Evolutionary conservation across 106 monocot species (phyloP).

Genomic region (Agapanthus africanus): DNA sequence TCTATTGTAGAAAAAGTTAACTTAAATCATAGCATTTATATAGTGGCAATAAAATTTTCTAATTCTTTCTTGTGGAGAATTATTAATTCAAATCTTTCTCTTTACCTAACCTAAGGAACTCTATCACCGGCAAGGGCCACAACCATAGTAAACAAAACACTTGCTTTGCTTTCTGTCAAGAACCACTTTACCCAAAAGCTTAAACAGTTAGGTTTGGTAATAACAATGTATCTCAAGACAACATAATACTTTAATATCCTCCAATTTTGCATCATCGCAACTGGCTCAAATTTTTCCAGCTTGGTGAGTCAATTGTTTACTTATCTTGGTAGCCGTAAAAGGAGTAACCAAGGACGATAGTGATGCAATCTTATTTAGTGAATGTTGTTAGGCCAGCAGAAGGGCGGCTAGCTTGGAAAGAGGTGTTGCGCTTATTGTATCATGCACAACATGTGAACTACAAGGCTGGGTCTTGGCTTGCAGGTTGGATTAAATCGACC

Average conservation of each 20-base stretch:
- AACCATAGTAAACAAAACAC: slow-evolving; percentile 66
- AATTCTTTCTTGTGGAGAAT: too few relatives aligned
- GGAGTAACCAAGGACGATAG: slow-evolving; percentile 51
- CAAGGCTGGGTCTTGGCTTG: slow-evolving; percentile 47
- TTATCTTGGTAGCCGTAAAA: slow-evolving; percentile 82
- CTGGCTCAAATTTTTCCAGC: slow-evolving; percentile 24
- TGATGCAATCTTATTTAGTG: slow-evolving; percentile 65
- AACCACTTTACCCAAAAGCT: too few relatives aligned
- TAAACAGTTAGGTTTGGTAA: too few relatives aligned
- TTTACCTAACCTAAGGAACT: slow-evolving; percentile 65
- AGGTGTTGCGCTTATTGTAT: slow-evolving; percentile 51
- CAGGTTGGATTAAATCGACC: slow-evolving; percentile 47
- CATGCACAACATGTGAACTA: slow-evolving; percentile 67
- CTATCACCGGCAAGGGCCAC: slow-evolving; percentile 72
- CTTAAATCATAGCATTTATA: too few relatives aligned
- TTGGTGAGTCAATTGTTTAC: slow-evolving; percentile 16
- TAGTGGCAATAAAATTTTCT: too few relatives aligned
- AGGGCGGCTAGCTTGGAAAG: slow-evolving; percentile 72
- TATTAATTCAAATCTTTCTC: too few relatives aligned
- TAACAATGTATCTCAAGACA: too few relatives aligned
- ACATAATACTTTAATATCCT: too few relatives aligned
- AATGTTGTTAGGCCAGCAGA: slow-evolving; percentile 27
- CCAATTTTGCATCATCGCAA: slow-evolving; percentile 62
- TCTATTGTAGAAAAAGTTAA: too few relatives aligned
- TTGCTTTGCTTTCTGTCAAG: slow-evolving; percentile 55